Percentiles rank a stretch among this genome's conserved stretches.
phyloP scores from a whole-genome alignment of 208 protist species.

The Sergeia podlipaevii region DNA sequence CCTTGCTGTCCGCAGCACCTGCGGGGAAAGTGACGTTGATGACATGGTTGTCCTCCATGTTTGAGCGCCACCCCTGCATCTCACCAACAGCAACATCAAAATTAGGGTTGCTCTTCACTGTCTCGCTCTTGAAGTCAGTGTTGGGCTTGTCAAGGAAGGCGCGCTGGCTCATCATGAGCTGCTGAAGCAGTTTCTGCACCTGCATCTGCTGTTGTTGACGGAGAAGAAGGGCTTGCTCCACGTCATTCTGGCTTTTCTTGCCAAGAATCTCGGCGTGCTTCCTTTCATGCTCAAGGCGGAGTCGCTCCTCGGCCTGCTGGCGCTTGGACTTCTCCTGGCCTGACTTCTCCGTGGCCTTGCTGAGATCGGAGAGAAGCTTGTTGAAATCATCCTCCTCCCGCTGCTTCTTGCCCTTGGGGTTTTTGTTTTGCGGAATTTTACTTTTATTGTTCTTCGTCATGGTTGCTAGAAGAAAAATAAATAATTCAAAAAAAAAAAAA shows the following conservation, averaged over 20 bases:
- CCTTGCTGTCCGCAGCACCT: slow-evolving; percentile 22
- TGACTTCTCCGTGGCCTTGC: slow-evolving; percentile 48
- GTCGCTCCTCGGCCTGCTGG: slow-evolving; percentile 27
- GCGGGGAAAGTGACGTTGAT: slow-evolving; percentile 52
- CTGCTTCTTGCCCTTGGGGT: slow-evolving; percentile 47
- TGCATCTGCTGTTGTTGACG: slow-evolving; percentile 52
- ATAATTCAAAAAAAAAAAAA: slow-evolving; percentile 1
- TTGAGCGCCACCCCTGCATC: slow-evolving; percentile 89
- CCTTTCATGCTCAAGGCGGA: slow-evolving; percentile 29
- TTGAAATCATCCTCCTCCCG: slow-evolving; percentile 70
- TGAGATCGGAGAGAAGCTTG: slow-evolving; percentile 54
- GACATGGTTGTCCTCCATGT: slow-evolving; percentile 86
- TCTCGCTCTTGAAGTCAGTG: slow-evolving; percentile 62
- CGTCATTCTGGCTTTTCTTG: slow-evolving; percentile 33
- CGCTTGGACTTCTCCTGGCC: slow-evolving; percentile 31
- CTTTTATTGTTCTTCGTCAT: slow-evolving; percentile 20
- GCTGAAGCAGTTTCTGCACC: slow-evolving; percentile 64
- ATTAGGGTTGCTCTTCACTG: slow-evolving; percentile 32
- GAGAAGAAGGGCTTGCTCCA: slow-evolving; percentile 50
- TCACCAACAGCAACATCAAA: slow-evolving; percentile 77
- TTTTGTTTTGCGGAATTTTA: slow-evolving; percentile 10
- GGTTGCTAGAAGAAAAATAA: slow-evolving; percentile 7
- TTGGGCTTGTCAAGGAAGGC: slow-evolving; percentile 54
- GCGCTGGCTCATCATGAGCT: slow-evolving; percentile 49
- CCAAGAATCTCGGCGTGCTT: slow-evolving; percentile 33